Evolutionary conservation across 768 basidiomycete species (phyloP).

Genomic region (Gloeostereum incarnatum): DNA sequence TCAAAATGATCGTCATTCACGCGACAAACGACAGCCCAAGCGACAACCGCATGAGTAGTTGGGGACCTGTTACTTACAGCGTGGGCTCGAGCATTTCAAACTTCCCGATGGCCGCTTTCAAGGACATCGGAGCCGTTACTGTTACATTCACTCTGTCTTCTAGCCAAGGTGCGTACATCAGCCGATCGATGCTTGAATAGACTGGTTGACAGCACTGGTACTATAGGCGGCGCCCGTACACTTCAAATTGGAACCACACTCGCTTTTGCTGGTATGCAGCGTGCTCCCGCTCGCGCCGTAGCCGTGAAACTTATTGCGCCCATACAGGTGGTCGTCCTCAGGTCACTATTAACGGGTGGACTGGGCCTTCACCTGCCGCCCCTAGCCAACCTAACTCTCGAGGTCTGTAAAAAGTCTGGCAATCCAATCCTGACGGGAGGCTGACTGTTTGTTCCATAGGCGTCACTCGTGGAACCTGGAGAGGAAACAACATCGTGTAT

Average conservation of each 20-base stretch:
- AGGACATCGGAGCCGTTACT: constrained; percentile 23
- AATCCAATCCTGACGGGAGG: neutral
- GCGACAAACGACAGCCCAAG: constrained; percentile 16
- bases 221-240: constrained; percentile 19
- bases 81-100: constrained; percentile 15
- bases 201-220: neutral
- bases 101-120: constrained; percentile 28
- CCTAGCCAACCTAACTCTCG: constrained; percentile 23
- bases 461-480: constrained; percentile 26
- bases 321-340: constrained; percentile 22
- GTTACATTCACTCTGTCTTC: constrained; percentile 19
- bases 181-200: neutral
- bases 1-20: neutral
- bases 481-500: constrained; percentile 27
- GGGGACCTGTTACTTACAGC: constrained; percentile 25
- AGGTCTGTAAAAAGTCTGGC: constrained; percentile 12
- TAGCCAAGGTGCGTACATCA: constrained; percentile 11
- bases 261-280: constrained; percentile 21
- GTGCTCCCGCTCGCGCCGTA: neutral
- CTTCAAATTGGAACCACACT: constrained; percentile 25
- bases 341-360: constrained; percentile 21
- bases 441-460: constrained; percentile 8
- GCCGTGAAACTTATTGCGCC: neutral
- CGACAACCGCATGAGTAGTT: constrained; percentile 21
- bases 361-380: constrained; percentile 18